Conservation (phyloP, 306 rosid genomes). For the Alnus glutinosa region DNA sequence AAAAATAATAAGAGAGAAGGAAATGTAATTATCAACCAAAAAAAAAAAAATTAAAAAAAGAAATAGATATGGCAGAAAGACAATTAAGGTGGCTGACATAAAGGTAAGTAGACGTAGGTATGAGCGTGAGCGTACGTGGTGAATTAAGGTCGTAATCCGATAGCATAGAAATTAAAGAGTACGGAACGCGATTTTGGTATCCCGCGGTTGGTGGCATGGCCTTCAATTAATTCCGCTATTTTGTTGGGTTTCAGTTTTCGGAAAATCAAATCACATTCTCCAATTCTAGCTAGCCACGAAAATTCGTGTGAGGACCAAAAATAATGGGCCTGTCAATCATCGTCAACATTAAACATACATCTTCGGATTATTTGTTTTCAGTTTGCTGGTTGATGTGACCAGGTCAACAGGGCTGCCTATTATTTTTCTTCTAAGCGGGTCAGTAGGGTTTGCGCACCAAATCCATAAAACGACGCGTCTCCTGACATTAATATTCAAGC, state of each 20-base stretch:
- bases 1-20: too few species aligned
- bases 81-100: too few species aligned
- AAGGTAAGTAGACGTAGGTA: too few species aligned
- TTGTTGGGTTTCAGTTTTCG: not conserved
- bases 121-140: too few species aligned
- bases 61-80: too few species aligned
- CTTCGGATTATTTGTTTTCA: not conserved
- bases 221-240: conserved; percentile 5
- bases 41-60: too few species aligned
- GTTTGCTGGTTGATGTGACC: not conserved
- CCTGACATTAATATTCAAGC: too few species aligned
- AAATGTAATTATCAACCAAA: too few species aligned
- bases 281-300: not conserved
- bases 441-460: not conserved
- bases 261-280: not conserved
- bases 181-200: too few species aligned
- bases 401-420: not conserved
- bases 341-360: not conserved
- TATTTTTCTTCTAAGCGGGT: not conserved
- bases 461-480: not conserved
- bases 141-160: too few species aligned
- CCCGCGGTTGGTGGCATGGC: conserved; percentile 25
- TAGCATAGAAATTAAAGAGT: too few species aligned
- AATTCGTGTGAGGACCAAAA: not conserved
- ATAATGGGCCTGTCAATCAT: not conserved